A percentile compares a stretch with the other conserved stretches of the same genome.
These are phyloP conservation scores for Kuraishia capsulata DNA, from an alignment of 805 yeast genomes.

Conservation along the genomic window DNA sequence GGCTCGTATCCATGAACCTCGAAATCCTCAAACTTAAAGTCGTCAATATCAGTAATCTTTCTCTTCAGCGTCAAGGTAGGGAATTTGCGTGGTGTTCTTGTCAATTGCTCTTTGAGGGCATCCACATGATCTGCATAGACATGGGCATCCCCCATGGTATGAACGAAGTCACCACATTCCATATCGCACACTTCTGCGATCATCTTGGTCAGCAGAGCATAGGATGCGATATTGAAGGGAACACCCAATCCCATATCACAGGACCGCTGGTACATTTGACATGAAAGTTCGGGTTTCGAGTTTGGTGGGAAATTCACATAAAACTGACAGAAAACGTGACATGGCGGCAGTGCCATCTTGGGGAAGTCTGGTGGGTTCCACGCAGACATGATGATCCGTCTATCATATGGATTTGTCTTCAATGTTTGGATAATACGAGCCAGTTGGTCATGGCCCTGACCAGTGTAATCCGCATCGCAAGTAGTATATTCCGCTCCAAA, in stretches of 20 bases:
- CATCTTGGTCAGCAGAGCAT: constrained; percentile 88
- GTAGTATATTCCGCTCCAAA: constrained; percentile 90
- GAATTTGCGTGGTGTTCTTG: constrained; percentile 67
- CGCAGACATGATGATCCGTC: constrained; percentile 90
- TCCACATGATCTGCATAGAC: constrained; percentile 91
- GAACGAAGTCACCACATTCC: constrained; percentile 94
- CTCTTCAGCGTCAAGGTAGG: constrained; percentile 72
- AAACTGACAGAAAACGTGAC: constrained; percentile 94
- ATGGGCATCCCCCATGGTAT: constrained; percentile 95
- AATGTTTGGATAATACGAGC: constrained; percentile 69
- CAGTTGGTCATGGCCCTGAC: constrained; percentile 87
- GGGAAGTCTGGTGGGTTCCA: constrained; percentile 98
- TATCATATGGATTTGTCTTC: constrained; percentile 84
- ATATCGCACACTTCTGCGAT: constrained; percentile 91
- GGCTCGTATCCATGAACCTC: constrained; percentile 76
- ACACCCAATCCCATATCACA: constrained; percentile 99
- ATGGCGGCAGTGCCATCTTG: constrained; percentile 96
- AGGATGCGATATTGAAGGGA: constrained; percentile 96
- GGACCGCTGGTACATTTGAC: constrained; percentile 91
- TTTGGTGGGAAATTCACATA: constrained; percentile 77
- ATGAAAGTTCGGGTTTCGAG: constrained; percentile 62
- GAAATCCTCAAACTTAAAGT: constrained; percentile 83
- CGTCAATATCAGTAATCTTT: constrained; percentile 67
- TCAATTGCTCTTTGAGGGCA: constrained; percentile 73
- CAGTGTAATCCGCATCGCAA: constrained; percentile 80